phyloP scores from a whole-genome alignment of 768 basidiomycete species.

The Naganishia randhawae region DNA sequence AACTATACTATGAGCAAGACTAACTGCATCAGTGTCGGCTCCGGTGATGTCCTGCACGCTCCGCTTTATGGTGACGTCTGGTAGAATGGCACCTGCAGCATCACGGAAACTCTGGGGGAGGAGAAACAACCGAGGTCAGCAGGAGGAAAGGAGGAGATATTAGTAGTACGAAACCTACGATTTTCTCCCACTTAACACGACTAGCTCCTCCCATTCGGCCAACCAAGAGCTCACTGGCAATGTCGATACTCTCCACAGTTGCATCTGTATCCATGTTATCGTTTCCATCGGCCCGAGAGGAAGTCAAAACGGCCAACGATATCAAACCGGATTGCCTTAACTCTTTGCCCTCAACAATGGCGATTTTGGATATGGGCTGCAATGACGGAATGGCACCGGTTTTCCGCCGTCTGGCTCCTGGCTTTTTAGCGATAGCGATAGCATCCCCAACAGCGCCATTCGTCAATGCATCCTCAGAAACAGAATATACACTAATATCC shows the following conservation, averaged over 20 bases:
- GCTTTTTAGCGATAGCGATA: conserved; percentile 4
- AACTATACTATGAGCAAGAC: neutral
- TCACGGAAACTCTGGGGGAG: conserved; percentile 20
- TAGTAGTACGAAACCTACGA: conserved; percentile 1
- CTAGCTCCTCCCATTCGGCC: conserved; percentile 47
- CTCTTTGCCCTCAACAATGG: conserved; percentile 19
- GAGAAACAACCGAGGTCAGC: neutral
- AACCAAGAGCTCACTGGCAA: conserved; percentile 30
- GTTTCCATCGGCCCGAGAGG: conserved; percentile 11
- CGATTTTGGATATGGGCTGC: conserved; percentile 21
- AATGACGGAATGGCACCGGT: conserved; percentile 15
- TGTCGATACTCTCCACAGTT: conserved; percentile 16
- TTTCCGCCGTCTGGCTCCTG: conserved; percentile 14
- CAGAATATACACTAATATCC: conserved; percentile 45
- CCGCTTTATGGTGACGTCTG: conserved; percentile 36
- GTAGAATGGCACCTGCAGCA: conserved; percentile 22
- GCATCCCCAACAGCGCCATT: conserved; percentile 12
- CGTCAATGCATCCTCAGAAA: conserved; percentile 35
- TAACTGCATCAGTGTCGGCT: conserved; percentile 26
- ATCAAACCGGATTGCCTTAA: conserved; percentile 10
- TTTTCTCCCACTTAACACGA: conserved; percentile 42
- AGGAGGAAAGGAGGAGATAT: neutral
- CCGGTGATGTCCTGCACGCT: conserved; percentile 43
- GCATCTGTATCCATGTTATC: conserved; percentile 32
- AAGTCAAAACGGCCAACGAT: conserved; percentile 28